Conservation (phyloP, 306 rosid species). For the Psophocarpus tetragonolobus region DNA sequence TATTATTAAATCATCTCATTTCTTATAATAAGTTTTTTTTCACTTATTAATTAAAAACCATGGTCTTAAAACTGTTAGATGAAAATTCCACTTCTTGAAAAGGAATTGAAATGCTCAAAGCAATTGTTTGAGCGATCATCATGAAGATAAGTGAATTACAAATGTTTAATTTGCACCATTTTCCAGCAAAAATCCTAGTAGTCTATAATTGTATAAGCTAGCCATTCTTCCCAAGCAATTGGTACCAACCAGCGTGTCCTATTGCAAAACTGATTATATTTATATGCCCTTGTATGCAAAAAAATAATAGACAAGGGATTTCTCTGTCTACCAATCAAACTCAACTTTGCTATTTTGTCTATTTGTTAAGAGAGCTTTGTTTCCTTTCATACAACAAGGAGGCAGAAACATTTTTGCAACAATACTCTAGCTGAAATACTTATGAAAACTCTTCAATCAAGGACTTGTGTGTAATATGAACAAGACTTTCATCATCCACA, state of each 20-base stretch:
- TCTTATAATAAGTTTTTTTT: no score
- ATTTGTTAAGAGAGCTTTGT: background rate
- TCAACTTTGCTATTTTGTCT: background rate
- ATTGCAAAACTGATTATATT: background rate
- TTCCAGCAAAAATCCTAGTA: background rate
- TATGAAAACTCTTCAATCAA: slow-evolving; percentile 8
- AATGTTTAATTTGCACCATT: no score
- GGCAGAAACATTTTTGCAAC: background rate
- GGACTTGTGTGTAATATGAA: background rate
- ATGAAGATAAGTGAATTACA: no score
- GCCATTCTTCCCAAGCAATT: background rate
- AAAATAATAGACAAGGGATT: background rate
- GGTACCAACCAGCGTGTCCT: background rate
- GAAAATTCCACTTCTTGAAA: no score
- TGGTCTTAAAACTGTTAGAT: background rate
- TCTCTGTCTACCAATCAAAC: background rate
- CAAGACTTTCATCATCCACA: background rate
- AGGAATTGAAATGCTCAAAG: background rate
- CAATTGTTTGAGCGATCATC: no score
- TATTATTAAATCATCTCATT: no score
- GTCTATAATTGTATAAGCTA: background rate
- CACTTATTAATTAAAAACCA: no score
- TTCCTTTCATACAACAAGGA: background rate
- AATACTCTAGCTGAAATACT: background rate
- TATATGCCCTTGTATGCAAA: background rate